Conservation (phyloP, 169 alveolate genomes). For the Perkinsus olseni region DNA sequence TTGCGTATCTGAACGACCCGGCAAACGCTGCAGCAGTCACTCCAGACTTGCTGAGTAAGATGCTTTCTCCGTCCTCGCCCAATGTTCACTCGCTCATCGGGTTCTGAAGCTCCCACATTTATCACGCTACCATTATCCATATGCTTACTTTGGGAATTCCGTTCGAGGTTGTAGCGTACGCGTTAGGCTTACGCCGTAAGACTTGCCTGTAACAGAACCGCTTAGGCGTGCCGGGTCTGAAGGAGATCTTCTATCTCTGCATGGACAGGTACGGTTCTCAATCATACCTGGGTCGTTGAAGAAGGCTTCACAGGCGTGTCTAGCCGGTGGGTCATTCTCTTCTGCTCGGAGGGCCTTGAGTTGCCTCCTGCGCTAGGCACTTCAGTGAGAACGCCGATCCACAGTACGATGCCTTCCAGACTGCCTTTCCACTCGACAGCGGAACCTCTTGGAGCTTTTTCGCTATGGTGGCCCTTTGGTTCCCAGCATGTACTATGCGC, state of each 20-base stretch:
- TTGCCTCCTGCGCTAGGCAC: neutral
- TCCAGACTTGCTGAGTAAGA: neutral
- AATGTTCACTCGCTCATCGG: neutral
- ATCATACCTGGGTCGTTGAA: neutral
- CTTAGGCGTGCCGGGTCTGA: too few species aligned
- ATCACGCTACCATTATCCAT: neutral
- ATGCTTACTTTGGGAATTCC: neutral
- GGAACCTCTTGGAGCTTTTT: conserved; percentile 26
- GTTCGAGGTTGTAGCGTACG: too few species aligned
- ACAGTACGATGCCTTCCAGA: conserved; percentile 23
- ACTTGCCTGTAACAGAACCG: too few species aligned
- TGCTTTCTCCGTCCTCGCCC: neutral
- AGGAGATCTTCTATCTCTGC: neutral
- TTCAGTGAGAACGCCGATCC: neutral
- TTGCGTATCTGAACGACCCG: neutral
- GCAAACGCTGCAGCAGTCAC: neutral
- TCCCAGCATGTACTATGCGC: conserved; percentile 35
- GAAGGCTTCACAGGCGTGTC: neutral
- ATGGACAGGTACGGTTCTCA: neutral
- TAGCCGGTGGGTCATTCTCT: neutral
- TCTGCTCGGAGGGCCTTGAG: neutral
- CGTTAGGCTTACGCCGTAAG: too few species aligned
- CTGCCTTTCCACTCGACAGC: conserved; percentile 28
- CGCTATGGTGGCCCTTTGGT: conserved; percentile 43
- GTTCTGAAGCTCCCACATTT: neutral